These are phyloP conservation scores for Podaxis carcinomalis DNA, from an alignment of 768 basidiomycete genomes.

Conservation along the genomic window DNA sequence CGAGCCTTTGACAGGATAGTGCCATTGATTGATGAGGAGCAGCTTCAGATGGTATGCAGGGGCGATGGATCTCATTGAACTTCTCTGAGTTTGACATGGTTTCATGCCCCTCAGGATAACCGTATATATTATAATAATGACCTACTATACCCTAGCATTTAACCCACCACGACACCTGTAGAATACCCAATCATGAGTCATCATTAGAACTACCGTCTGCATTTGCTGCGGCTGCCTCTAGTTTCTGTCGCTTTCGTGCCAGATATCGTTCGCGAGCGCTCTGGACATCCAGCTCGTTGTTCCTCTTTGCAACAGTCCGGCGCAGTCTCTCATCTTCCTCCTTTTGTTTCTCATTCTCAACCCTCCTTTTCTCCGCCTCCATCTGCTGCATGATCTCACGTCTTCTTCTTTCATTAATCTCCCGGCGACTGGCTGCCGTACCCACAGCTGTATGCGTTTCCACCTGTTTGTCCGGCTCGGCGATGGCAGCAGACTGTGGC, in stretches of 20 bases:
- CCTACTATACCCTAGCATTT: conserved; percentile 3
- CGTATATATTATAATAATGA: neutral
- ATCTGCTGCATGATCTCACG: conserved; percentile 78
- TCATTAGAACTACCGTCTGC: neutral
- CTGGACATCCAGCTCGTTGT: conserved; percentile 68
- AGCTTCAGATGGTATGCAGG: conserved; percentile 22
- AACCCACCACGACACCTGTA: neutral
- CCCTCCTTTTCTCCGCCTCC: conserved; percentile 64
- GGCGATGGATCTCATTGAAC: conserved; percentile 7
- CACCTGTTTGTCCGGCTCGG: conserved; percentile 24
- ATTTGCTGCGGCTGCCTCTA: conserved; percentile 40
- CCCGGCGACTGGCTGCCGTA: conserved; percentile 69
- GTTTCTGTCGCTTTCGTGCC: conserved; percentile 72
- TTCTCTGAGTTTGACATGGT: neutral
- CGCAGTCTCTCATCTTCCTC: conserved; percentile 63
- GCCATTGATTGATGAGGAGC: conserved; percentile 26
- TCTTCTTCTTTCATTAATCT: conserved; percentile 81
- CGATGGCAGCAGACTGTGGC: conserved; percentile 19
- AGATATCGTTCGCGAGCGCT: conserved; percentile 73
- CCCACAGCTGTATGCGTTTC: conserved; percentile 77
- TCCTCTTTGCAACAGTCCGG: conserved; percentile 67
- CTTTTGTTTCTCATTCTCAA: conserved; percentile 49
- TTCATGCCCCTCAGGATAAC: neutral
- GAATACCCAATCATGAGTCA: neutral
- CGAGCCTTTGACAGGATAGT: conserved; percentile 48